A percentile compares a stretch with the other conserved stretches of the same genome.
Evolutionary conservation across 768 basidiomycete genomes (phyloP).

Genomic region (Pisolithus orientalis): DNA sequence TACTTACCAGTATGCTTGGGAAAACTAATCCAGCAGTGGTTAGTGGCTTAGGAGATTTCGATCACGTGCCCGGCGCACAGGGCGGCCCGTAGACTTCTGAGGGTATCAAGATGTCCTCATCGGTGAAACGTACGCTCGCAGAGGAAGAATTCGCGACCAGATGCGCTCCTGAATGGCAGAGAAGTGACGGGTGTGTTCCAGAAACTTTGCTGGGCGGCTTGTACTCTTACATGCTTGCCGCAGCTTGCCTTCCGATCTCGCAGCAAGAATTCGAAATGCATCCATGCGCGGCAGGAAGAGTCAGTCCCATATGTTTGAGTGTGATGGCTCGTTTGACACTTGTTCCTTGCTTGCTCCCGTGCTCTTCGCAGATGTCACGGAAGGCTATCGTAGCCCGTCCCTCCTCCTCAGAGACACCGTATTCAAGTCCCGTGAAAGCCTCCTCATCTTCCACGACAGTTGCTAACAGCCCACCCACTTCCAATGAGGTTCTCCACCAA

Average conservation of each 20-base stretch:
- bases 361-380: constrained; percentile 43
- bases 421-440: constrained; percentile 24
- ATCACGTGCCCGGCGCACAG: neutral
- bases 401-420: constrained; percentile 13
- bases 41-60: neutral
- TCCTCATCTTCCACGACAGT: constrained; percentile 15
- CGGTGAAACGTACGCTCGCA: constrained; percentile 32
- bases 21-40: too few relatives aligned
- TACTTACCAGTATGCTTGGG: too few relatives aligned
- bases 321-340: constrained; percentile 22
- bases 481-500: constrained; percentile 50
- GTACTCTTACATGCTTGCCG: constrained; percentile 8
- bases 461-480: constrained; percentile 42
- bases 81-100: too few relatives aligned
- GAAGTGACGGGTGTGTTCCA: constrained; percentile 18
- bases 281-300: constrained; percentile 58
- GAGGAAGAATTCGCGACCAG: constrained; percentile 23
- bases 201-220: constrained; percentile 6
- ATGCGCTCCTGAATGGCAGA: constrained; percentile 17
- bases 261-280: constrained; percentile 48
- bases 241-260: constrained; percentile 45
- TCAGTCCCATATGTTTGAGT: constrained; percentile 27
- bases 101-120: constrained; percentile 6
- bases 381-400: constrained; percentile 53
- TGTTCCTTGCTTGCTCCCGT: constrained; percentile 17